phyloP scores from a whole-genome alignment of 2,329 filamentous ascomycete species.

The Fusarium coffeatum region DNA sequence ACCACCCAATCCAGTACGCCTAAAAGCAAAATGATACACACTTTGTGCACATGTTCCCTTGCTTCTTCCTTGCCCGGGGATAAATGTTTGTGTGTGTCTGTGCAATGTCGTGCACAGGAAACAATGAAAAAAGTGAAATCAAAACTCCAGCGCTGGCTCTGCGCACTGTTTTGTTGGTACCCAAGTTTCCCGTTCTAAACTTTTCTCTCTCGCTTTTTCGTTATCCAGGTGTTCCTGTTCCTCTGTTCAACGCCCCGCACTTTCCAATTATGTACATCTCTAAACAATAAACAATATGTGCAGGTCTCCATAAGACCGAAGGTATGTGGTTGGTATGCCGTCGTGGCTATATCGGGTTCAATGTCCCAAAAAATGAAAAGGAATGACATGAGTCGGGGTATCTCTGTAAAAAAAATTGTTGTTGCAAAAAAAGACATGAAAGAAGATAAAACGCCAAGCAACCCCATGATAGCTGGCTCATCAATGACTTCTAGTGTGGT shows the following conservation, averaged over 20 bases:
- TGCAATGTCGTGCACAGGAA: conserved; percentile 25
- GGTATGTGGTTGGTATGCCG: conserved; percentile 35
- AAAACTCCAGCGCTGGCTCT: conserved; percentile 39
- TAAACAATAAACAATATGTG: conserved; percentile 45
- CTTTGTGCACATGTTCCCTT: conserved; percentile 30
- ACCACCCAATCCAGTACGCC: conserved; percentile 24
- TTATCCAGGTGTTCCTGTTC: conserved; percentile 24
- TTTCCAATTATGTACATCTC: conserved; percentile 42
- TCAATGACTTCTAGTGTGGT: conserved; percentile 36
- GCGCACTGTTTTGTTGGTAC: conserved; percentile 25
- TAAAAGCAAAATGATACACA: not conserved
- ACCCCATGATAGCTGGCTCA: conserved; percentile 34
- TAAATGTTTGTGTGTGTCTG: conserved; percentile 30
- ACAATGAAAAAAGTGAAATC: conserved; percentile 16
- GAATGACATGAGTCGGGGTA: conserved; percentile 48
- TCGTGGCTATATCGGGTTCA: conserved; percentile 37
- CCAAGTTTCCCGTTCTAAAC: conserved; percentile 41
- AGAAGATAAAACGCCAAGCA: conserved; percentile 37
- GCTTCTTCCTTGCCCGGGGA: conserved; percentile 19
- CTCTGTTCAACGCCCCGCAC: conserved; percentile 41
- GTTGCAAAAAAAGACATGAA: conserved; percentile 28
- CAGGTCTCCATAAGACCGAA: conserved; percentile 17
- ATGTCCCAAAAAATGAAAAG: conserved; percentile 35
- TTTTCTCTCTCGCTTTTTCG: conserved; percentile 42
- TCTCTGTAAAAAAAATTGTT: conserved; percentile 34